Evolutionary conservation across 129 eudicot genomes (phyloP).

Genomic region (Scalesia atractyloides): DNA sequence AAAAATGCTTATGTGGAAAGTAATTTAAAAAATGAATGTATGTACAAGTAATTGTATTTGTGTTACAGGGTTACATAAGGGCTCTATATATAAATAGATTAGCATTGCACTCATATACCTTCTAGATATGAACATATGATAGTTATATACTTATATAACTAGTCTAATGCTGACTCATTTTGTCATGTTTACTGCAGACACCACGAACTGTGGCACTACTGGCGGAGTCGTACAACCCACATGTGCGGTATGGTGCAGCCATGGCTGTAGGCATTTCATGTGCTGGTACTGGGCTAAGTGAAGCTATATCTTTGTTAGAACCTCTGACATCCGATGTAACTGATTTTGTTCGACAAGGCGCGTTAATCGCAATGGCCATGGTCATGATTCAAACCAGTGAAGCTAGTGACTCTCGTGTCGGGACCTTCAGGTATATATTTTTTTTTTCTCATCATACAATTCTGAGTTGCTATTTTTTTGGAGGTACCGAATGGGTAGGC

Average conservation of each 20-base stretch:
- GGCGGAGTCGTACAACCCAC: slow-evolving; percentile 93
- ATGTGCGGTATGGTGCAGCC: slow-evolving; percentile 97
- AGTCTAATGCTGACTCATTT: neutral
- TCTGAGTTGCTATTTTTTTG: neutral
- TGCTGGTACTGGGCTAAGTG: slow-evolving; percentile 96
- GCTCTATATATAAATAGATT: no score
- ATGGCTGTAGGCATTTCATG: slow-evolving; percentile 97
- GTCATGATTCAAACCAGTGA: slow-evolving; percentile 97
- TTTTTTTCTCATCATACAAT: neutral
- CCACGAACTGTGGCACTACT: slow-evolving; percentile 84
- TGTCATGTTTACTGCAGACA: slow-evolving; percentile 48
- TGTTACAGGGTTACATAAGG: no score
- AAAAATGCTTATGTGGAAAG: neutral
- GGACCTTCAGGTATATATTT: slow-evolving; percentile 73
- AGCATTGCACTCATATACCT: no score
- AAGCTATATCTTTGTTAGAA: slow-evolving; percentile 93
- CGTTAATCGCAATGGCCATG: slow-evolving; percentile 98
- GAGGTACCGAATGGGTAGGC: neutral
- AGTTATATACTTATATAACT: no score
- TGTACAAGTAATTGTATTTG: neutral
- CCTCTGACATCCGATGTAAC: slow-evolving; percentile 95
- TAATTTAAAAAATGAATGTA: neutral
- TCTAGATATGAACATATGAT: no score
- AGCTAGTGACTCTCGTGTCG: slow-evolving; percentile 98
- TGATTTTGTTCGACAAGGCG: slow-evolving; percentile 99